A percentile compares a stretch with the other conserved stretches of the same genome.
Evolutionary conservation across 257 asterid species (phyloP).

Genomic region (Nicotiana sylvestris): DNA sequence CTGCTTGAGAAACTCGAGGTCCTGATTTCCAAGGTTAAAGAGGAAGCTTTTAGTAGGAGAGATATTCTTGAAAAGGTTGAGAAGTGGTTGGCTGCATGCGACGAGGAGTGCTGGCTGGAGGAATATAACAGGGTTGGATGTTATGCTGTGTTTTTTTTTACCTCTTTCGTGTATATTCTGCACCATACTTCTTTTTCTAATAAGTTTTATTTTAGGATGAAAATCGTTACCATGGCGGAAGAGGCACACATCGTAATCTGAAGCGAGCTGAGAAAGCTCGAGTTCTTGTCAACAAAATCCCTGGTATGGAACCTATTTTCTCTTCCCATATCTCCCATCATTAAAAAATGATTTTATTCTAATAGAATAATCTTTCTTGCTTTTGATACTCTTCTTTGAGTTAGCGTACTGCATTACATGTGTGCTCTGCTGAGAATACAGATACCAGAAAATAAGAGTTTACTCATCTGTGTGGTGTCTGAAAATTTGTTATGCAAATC

Average conservation of each 20-base stretch:
- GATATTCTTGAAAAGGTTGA: conserved; percentile 85
- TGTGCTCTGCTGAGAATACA: neutral
- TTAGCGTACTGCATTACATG: neutral
- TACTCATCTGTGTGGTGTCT: neutral
- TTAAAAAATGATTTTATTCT: neutral
- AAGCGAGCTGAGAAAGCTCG: conserved; percentile 98
- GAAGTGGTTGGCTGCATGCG: conserved; percentile 86
- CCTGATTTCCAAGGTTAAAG: conserved; percentile 60
- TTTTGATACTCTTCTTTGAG: neutral
- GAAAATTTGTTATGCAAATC: neutral
- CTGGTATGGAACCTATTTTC: conserved; percentile 42
- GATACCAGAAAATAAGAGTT: neutral
- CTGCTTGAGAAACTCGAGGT: conserved; percentile 70
- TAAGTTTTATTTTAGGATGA: conserved; percentile 53
- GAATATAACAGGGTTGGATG: conserved; percentile 81
- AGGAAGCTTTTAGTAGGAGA: conserved; percentile 72
- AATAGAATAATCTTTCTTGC: neutral
- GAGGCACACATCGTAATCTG: conserved; percentile 78
- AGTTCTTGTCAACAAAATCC: conserved; percentile 78
- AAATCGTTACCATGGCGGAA: conserved; percentile 85
- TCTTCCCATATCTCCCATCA: neutral
- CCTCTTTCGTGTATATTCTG: neutral
- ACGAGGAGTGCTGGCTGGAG: conserved; percentile 92
- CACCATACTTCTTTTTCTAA: neutral
- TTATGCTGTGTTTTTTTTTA: neutral